A percentile compares a stretch with the other conserved stretches of the same genome.
Conservation (phyloP, 495 filamentous ascomycete species). For the Emericellopsis terricola region DNA sequence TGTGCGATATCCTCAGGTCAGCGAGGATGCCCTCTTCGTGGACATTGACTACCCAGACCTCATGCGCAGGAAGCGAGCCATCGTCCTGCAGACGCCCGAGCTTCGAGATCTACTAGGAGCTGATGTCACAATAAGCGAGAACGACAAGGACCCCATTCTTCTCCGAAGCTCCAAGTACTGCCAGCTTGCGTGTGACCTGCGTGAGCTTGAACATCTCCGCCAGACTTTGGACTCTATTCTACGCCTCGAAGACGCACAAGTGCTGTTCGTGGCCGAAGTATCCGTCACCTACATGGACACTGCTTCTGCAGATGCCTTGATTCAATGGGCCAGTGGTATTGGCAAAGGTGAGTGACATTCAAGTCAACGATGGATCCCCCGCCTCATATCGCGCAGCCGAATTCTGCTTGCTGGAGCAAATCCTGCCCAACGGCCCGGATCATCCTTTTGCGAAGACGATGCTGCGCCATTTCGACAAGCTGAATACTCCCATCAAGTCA, state of each 20-base stretch:
- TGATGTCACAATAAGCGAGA: constrained; percentile 24
- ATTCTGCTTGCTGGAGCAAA: constrained; percentile 84
- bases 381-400: constrained; percentile 13
- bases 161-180: constrained; percentile 54
- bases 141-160: constrained; percentile 22
- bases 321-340: constrained; percentile 40
- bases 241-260: constrained; percentile 32
- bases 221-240: constrained; percentile 34
- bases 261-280: constrained; percentile 77
- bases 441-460: constrained; percentile 83
- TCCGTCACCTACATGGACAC: constrained; percentile 83
- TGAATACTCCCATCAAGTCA: constrained; percentile 57
- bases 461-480: constrained; percentile 67
- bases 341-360: constrained; percentile 13
- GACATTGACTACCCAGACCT: constrained; percentile 79
- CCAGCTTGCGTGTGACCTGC: constrained; percentile 69
- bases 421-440: constrained; percentile 52
- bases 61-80: constrained; percentile 52
- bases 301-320: constrained; percentile 50
- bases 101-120: constrained; percentile 32
- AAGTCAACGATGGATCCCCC: not conserved
- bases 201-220: constrained; percentile 39
- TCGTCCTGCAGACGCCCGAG: constrained; percentile 41
- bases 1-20: constrained; percentile 35
- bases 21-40: constrained; percentile 45